Conservation (phyloP, 2,329 filamentous ascomycete species). For the Ceratocystis cubensis region DNA sequence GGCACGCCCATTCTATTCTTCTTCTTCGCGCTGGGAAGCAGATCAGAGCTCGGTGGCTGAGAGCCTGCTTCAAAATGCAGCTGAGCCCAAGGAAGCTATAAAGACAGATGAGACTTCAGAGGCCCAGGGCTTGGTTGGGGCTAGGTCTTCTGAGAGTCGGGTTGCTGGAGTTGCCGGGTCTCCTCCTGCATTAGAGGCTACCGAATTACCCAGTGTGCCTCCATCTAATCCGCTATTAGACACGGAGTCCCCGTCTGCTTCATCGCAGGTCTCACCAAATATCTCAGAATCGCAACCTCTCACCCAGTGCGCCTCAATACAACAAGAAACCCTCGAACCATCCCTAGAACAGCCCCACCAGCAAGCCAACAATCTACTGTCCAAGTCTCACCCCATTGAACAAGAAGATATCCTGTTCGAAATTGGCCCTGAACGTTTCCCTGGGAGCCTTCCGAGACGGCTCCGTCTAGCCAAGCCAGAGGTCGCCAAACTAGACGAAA, state of each 20-base stretch:
- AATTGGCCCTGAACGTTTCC: constrained; percentile 1
- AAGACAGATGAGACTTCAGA: neutral
- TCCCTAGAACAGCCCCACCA: neutral
- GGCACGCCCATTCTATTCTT: constrained; percentile 7
- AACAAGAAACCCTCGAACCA: neutral
- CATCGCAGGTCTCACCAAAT: neutral
- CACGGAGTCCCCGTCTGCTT: neutral
- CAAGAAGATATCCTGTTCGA: constrained; percentile 7
- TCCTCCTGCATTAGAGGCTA: neutral
- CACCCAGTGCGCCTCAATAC: neutral
- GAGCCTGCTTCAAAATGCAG: neutral
- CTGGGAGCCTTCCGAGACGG: neutral
- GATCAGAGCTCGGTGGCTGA: neutral
- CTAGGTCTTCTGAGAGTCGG: neutral
- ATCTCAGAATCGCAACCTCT: neutral
- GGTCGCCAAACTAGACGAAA: neutral
- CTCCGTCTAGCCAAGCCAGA: neutral
- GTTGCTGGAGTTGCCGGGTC: neutral
- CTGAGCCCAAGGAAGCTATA: neutral
- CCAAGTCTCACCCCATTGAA: neutral
- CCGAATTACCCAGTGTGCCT: neutral
- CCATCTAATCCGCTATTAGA: neutral
- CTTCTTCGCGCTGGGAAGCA: neutral
- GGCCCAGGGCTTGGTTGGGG: neutral
- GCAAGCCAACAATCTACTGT: neutral